A percentile compares a stretch with the other conserved stretches of the same genome.
Evolutionary conservation across 1,284 basidiomycete species (phyloP).

Genomic region (Ustilago hordei): DNA sequence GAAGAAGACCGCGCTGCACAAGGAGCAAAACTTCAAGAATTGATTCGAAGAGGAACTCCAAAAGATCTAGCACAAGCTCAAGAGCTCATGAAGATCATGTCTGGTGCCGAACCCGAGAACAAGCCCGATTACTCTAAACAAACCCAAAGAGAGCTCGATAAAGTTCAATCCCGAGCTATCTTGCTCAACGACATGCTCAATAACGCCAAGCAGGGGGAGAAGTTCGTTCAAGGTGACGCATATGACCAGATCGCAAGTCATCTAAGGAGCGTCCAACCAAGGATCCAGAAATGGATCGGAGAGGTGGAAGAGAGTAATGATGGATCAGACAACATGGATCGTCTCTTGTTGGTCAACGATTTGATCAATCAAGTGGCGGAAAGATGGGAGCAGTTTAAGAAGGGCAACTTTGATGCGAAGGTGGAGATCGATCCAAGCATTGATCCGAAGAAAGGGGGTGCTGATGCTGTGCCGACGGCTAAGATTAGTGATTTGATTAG

Average conservation of each 20-base stretch:
- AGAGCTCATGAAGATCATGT: slow-evolving; percentile 95
- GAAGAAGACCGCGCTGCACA: slow-evolving; percentile 95
- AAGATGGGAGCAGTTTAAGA: slow-evolving; percentile 90
- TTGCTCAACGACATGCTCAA: slow-evolving; percentile 96
- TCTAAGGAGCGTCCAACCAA: slow-evolving; percentile 85
- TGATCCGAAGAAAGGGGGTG: slow-evolving; percentile 60
- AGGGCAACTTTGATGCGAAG: slow-evolving; percentile 81
- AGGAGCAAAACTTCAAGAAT: slow-evolving; percentile 95
- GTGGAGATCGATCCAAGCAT: slow-evolving; percentile 73
- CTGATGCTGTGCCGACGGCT: slow-evolving; percentile 63
- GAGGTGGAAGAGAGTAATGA: slow-evolving; percentile 82
- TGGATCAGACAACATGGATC: slow-evolving; percentile 78
- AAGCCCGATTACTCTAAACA: slow-evolving; percentile 93
- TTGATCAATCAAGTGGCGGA: slow-evolving; percentile 92
- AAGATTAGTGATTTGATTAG: slow-evolving; percentile 66
- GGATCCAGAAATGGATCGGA: slow-evolving; percentile 98
- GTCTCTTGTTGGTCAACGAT: slow-evolving; percentile 95
- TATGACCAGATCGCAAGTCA: slow-evolving; percentile 95
- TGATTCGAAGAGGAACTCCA: slow-evolving; percentile 94
- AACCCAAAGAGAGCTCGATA: slow-evolving; percentile 88
- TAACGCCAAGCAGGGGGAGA: slow-evolving; percentile 81
- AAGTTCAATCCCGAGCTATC: slow-evolving; percentile 92
- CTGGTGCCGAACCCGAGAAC: slow-evolving; percentile 93
- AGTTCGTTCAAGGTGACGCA: slow-evolving; percentile 79
- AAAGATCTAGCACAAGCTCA: slow-evolving; percentile 94